phyloP scores from a whole-genome alignment of 352 stramenopile species.

The Blastocystis hominis region DNA sequence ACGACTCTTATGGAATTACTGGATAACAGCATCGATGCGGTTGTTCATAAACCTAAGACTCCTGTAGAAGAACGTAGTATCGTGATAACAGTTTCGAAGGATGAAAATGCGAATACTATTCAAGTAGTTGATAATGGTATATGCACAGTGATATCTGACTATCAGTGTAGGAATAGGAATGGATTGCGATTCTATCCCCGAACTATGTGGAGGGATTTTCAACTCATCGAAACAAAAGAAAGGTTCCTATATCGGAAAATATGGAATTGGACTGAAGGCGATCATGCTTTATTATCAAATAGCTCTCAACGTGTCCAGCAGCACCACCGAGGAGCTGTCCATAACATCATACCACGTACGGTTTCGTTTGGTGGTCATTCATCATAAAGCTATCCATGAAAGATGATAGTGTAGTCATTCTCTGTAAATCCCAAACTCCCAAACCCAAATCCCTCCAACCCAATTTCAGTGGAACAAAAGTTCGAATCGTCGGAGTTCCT shows the following conservation, averaged over 20 bases:
- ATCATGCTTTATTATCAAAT: conserved; percentile 37
- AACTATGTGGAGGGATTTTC: conserved; percentile 25
- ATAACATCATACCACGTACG: not conserved
- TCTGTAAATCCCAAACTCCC: not conserved
- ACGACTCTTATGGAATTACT: conserved; percentile 15
- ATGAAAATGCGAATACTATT: not conserved
- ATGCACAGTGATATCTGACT: not conserved
- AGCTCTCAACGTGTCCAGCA: not conserved
- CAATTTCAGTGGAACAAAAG: conserved; percentile 10
- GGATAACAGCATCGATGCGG: conserved; percentile 23
- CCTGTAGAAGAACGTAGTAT: not conserved
- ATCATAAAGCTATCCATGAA: not conserved
- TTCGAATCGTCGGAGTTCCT: not conserved
- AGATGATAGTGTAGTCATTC: not conserved
- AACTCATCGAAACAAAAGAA: not conserved
- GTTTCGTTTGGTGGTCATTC: not conserved
- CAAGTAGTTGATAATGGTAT: conserved; percentile 44
- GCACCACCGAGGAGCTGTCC: not conserved
- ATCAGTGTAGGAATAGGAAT: conserved; percentile 32
- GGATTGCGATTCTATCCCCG: not conserved
- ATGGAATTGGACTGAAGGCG: conserved; percentile 22
- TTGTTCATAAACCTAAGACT: not conserved
- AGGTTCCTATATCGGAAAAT: not conserved
- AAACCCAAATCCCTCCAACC: not conserved
- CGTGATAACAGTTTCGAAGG: not conserved